Conservation (phyloP, 495 filamentous ascomycete species). For the Aspergillus affinis region DNA sequence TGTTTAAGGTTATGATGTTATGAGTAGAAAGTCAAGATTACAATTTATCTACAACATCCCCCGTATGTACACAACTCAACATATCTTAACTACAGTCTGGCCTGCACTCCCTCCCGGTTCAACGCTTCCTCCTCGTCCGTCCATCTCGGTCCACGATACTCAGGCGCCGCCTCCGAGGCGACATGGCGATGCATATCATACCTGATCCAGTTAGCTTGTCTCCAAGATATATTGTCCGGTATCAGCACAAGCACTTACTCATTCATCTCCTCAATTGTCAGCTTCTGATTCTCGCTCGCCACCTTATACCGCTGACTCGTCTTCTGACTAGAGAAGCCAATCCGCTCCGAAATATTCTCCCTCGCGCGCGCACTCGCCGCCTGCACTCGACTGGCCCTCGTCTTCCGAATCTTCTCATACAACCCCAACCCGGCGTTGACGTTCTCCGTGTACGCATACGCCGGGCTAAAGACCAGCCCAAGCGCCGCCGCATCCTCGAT, state of each 20-base stretch:
- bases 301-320: constrained; percentile 37
- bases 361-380: constrained; percentile 45
- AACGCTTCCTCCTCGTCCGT: not conserved
- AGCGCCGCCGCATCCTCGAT: constrained; percentile 52
- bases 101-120: not conserved
- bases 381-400: constrained; percentile 45
- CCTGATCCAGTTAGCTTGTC: not conserved
- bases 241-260: constrained; percentile 29
- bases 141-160: constrained; percentile 1
- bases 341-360: constrained; percentile 51
- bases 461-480: constrained; percentile 44
- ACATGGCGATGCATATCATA: constrained; percentile 5
- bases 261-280: constrained; percentile 57
- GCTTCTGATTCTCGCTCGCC: constrained; percentile 43
- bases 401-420: constrained; percentile 47
- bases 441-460: constrained; percentile 39
- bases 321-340: constrained; percentile 24
- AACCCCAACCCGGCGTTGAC: constrained; percentile 35
- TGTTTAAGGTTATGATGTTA: too few species aligned
- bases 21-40: too few species aligned
- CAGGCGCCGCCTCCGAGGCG: not conserved
- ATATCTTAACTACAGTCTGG: not conserved
- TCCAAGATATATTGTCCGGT: not conserved
- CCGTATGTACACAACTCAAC: too few species aligned
- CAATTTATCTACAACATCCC: too few species aligned